phyloP scores from a whole-genome alignment of 2,329 filamentous ascomycete genomes.

The Diaporthe ampelina region DNA sequence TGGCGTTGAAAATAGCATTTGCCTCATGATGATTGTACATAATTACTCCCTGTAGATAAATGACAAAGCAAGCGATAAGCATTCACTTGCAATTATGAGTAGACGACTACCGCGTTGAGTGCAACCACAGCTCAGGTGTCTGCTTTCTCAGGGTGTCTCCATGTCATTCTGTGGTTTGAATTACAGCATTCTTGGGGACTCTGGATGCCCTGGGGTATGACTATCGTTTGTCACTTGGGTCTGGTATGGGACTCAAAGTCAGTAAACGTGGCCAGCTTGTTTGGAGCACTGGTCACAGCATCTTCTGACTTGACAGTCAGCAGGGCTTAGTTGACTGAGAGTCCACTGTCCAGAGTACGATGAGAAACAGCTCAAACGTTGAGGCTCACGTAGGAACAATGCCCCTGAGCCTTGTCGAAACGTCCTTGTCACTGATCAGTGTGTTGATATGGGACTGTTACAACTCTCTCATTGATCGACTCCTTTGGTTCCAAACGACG shows the following conservation, averaged over 20 bases:
- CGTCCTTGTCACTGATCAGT: background rate
- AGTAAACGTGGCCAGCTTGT: background rate
- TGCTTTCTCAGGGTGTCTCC: too few species aligned
- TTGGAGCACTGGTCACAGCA: background rate
- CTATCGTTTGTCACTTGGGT: background rate
- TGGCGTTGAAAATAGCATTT: conserved; percentile 15
- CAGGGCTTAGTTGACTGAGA: background rate
- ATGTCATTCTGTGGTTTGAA: background rate
- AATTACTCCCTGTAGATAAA: conserved; percentile 12
- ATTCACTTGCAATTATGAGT: background rate
- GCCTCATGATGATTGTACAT: conserved; percentile 10
- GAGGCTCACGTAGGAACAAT: background rate
- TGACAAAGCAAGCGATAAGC: background rate
- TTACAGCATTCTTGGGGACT: background rate
- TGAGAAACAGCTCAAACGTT: background rate
- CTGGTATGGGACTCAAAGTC: too few species aligned
- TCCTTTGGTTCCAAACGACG: too few species aligned
- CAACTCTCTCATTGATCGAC: too few species aligned
- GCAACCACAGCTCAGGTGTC: too few species aligned
- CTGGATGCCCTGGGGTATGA: background rate
- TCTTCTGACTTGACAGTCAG: background rate
- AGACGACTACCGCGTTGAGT: background rate
- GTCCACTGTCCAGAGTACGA: too few species aligned
- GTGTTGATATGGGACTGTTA: too few species aligned
- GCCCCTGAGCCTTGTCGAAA: background rate